Base-by-base conservation (phyloP, 257 asterid species). In the Solanum clarkiae region DNA sequence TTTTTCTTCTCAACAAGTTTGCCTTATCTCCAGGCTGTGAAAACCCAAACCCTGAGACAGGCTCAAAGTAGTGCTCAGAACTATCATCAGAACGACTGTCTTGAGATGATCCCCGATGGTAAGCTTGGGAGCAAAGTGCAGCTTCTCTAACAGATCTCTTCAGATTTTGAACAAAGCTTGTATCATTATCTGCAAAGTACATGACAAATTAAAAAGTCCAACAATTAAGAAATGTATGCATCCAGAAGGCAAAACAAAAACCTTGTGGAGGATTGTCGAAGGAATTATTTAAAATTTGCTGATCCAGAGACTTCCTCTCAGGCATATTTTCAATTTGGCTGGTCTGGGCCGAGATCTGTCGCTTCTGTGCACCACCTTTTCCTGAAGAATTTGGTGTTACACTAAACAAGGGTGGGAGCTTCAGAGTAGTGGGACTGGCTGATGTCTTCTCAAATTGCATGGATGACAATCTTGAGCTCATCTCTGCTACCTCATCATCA, bases 61-160 rank as follows among this genome's bases (percentile, higher is more conserved):
- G 97, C 81, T 94, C 94, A 89, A 95, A 97, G 92, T 87, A 93
- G 92, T 97, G 99, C 89, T 93, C 98, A 20, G 94, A 92, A 89
- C 95, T 89, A 86, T 95, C 98, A 92, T 93, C 95, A 89, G 97
- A 92, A 84, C 90, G 97, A 87, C 94, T 93, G 84, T 93, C 99
- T 80, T 87, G 95, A 66, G 98, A 95, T 84, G 96, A 91, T 63
- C 92, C 98, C 59, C 84, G 83, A 90, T 91, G 89, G 90, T 90
- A 85, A 29, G 90, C 77, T 88, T 88, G 93, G 81, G 93, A 90
- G 74, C 91, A 84, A 86, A 94, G 97, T 84, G 98, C 99, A 89
- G 99, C 98, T 92, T 93, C 97, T 90, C 99, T 91, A 84, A 96
- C 98, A 79, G 98, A 93, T 92, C 95, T 93, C 92, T 92, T 95